Evolutionary conservation across 495 filamentous ascomycete genomes (phyloP), one percentile per base, ranked within the genome.

Genomic region (Hyaloscypha bicolor): DNA sequence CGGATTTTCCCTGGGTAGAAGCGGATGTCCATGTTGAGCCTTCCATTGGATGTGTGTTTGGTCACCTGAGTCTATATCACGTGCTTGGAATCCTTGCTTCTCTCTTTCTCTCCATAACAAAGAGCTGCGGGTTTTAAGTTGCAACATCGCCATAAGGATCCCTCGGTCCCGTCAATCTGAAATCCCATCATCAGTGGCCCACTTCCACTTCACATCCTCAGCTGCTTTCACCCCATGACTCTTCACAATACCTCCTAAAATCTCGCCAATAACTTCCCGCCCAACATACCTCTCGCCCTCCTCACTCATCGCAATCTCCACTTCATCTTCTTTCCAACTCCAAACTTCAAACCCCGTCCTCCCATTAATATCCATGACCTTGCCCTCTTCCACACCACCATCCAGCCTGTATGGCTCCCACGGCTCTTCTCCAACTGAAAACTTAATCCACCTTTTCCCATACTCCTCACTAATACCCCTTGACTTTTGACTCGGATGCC

Each of bases 311-410:
- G 33, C 35, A 61, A 33, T 61, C 33, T 37, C 21, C 9, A n/a
- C 37, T 22, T 61, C 59, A 39, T 61, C 59, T 14, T 61, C 59
- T 8, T 30, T 61, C 37, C 59, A 16, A 61, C 37, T 61, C 35
- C 59, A 45, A 3, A 61, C n/a, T 21, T 25, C 37, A 4, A 32
- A 61, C 59, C 59, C 59, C 16, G 22, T 14, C n/a, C 22, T 42
- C 14, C 33, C 12, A 61, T 61, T 48, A 4, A 16, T 29, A 21
- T 48, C 37, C 59, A 48, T 30, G 21, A 61, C 29, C 32, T 45
- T 61, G 14, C 33, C 31, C 33, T 61, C 35, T 19, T 22, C 57
- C 29, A 33, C 31, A 8, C 31, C 45, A 37, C 42, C 42, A 48
- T 48, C 11, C 9, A 48, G 42, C 16, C 16, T 48, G 19, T 63